Evolutionary conservation across 169 alveolate genomes (phyloP).

Genomic region (Cryptosporidium felis): DNA sequence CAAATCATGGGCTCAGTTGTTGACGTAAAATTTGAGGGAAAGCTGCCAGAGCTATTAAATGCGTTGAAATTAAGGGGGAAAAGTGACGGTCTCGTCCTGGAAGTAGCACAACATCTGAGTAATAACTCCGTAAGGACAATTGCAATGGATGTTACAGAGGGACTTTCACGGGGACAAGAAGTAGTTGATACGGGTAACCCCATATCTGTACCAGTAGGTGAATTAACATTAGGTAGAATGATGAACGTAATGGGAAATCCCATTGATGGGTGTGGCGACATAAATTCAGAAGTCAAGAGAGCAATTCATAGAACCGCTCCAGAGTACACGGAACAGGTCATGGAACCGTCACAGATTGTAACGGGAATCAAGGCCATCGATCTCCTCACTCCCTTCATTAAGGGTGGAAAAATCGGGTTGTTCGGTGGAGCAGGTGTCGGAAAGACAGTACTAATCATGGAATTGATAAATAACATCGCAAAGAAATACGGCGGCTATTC

Average conservation of each 20-base stretch:
- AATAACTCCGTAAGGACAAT: constrained; percentile 93
- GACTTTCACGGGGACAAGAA: constrained; percentile 94
- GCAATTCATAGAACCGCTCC: constrained; percentile 97
- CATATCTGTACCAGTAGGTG: constrained; percentile 91
- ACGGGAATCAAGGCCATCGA: constrained; percentile 96
- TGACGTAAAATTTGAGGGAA: constrained; percentile 94
- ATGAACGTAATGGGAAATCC: constrained; percentile 98
- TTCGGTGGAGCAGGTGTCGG: constrained; percentile 99
- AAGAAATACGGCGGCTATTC: constrained; percentile 98
- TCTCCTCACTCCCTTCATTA: constrained; percentile 95
- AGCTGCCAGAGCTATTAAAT: constrained; percentile 93
- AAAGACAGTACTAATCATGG: constrained; percentile 97
- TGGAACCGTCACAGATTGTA: constrained; percentile 90
- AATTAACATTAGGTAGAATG: constrained; percentile 92
- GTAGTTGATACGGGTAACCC: constrained; percentile 95
- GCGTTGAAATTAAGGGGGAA: constrained; percentile 92
- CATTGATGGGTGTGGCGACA: constrained; percentile 96
- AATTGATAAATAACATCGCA: constrained; percentile 96
- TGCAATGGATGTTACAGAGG: constrained; percentile 98
- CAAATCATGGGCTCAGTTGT: constrained; percentile 98
- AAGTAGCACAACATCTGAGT: constrained; percentile 96
- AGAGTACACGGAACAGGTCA: constrained; percentile 90
- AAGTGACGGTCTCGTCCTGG: constrained; percentile 88
- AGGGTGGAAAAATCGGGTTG: constrained; percentile 98
- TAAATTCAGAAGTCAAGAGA: constrained; percentile 81